phyloP scores from a whole-genome alignment of 2,329 filamentous ascomycete genomes.

The Exophiala phaeomuriformis region DNA sequence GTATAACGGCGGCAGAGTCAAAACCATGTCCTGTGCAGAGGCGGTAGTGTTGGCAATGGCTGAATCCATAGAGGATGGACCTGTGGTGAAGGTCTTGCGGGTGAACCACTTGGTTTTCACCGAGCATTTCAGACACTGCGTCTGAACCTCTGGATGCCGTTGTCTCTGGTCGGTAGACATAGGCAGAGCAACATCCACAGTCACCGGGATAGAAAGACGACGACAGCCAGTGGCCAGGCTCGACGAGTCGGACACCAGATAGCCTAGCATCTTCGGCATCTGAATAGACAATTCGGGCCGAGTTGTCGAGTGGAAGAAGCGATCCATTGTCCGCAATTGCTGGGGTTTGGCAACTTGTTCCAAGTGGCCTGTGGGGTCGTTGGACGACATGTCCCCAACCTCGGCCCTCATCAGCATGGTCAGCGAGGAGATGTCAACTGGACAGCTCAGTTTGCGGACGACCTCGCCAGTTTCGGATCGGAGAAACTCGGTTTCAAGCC shows the following conservation, averaged over 20 bases:
- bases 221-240: constrained; percentile 15
- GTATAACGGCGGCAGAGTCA: constrained; percentile 19
- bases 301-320: constrained; percentile 2
- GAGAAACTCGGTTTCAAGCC: constrained; percentile 19
- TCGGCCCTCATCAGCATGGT: constrained; percentile 15
- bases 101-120: constrained; percentile 21
- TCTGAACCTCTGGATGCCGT: background rate
- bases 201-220: constrained; percentile 16
- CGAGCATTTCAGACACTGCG: constrained; percentile 8
- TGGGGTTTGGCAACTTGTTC: constrained; percentile 15
- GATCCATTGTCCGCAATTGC: constrained; percentile 5
- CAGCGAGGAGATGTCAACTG: constrained; percentile 16
- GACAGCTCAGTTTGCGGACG: constrained; percentile 16
- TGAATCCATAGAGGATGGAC: constrained; percentile 6
- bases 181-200: constrained; percentile 8
- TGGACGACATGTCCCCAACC: background rate
- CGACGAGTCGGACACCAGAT: constrained; percentile 9
- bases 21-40: constrained; percentile 12
- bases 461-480: constrained; percentile 7
- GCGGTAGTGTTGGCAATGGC: constrained; percentile 11
- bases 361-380: background rate
- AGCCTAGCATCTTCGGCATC: constrained; percentile 16
- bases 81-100: constrained; percentile 14
- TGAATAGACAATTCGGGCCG: constrained; percentile 13
- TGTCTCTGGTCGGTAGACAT: background rate